Percentiles rank a stretch among this genome's conserved stretches.
phyloP scores from a whole-genome alignment of 2,329 filamentous ascomycete genomes.

The Leptoxyphium fumago region DNA sequence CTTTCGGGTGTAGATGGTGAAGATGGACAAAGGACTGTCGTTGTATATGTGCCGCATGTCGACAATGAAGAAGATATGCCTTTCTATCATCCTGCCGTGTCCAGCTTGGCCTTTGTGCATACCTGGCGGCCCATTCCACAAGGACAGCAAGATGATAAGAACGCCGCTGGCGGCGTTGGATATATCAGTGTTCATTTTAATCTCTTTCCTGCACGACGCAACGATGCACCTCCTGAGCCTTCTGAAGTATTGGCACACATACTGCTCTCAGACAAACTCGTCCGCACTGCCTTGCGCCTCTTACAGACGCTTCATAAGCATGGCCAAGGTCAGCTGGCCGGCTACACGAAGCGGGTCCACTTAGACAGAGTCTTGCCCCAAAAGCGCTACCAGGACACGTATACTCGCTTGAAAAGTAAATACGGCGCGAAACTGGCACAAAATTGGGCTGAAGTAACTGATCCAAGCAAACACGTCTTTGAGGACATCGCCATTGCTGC shows the following conservation, averaged over 20 bases:
- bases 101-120: slow-evolving; percentile 62
- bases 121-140: slow-evolving; percentile 33
- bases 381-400: slow-evolving; percentile 65
- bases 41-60: slow-evolving; percentile 68
- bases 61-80: slow-evolving; percentile 49
- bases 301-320: slow-evolving; percentile 59
- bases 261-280: slow-evolving; percentile 26
- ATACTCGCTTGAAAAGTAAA: slow-evolving; percentile 61
- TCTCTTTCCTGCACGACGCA: slow-evolving; percentile 23
- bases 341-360: slow-evolving; percentile 67
- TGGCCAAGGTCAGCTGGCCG: slow-evolving; percentile 46
- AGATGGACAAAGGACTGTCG: slow-evolving; percentile 33
- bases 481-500: slow-evolving; percentile 85
- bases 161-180: slow-evolving; percentile 20
- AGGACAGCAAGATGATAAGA: neutral
- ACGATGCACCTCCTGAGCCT: slow-evolving; percentile 1
- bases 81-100: slow-evolving; percentile 75
- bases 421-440: slow-evolving; percentile 59
- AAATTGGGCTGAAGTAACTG: slow-evolving; percentile 75
- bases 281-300: slow-evolving; percentile 54
- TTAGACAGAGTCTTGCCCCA: slow-evolving; percentile 73
- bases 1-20: slow-evolving; percentile 26
- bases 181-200: slow-evolving; percentile 37
- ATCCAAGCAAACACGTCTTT: slow-evolving; percentile 84
- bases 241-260: neutral